Conservation (phyloP, 345 rosid species). For the Linum tenue region DNA sequence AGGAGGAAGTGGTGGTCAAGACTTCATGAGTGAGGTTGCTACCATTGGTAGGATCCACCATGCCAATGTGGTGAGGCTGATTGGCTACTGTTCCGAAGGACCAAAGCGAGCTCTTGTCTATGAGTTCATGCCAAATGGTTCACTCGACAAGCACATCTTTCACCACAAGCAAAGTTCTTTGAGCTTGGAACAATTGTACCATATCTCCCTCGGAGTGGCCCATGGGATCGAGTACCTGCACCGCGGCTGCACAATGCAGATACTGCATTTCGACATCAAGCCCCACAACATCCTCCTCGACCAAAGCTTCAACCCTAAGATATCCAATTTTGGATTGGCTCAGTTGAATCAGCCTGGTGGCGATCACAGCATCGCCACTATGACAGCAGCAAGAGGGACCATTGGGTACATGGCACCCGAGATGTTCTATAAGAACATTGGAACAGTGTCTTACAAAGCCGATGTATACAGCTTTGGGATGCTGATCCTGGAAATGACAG, state of each 20-base stretch:
- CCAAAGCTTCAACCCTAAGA: neutral
- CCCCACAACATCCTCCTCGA: slow-evolving; percentile 5
- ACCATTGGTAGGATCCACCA: slow-evolving; percentile 12
- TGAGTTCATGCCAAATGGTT: slow-evolving; percentile 10
- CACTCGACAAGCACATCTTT: neutral
- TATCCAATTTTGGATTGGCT: slow-evolving; percentile 1
- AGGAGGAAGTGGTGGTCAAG: neutral
- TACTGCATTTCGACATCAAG: slow-evolving; percentile 6
- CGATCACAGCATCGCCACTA: neutral
- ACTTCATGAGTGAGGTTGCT: slow-evolving; percentile 15
- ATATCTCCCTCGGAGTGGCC: slow-evolving; percentile 7
- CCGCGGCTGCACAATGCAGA: neutral
- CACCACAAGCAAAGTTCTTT: neutral
- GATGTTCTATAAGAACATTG: slow-evolving; percentile 1
- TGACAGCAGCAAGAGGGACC: slow-evolving; percentile 1
- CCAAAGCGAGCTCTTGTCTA: slow-evolving; percentile 7
- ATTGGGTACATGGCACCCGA: slow-evolving; percentile 4
- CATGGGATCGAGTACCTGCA: slow-evolving; percentile 8
- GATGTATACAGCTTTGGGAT: slow-evolving; percentile 8
- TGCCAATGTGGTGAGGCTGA: neutral
- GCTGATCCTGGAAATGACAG: slow-evolving; percentile 1
- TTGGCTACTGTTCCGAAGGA: slow-evolving; percentile 7
- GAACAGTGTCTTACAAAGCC: slow-evolving; percentile 1
- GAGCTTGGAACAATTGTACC: neutral
- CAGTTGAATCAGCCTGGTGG: neutral